A percentile compares a stretch with the other conserved stretches of the same genome.
Conservation (phyloP, 148 eudicot species). For the Chenopodium formosanum region DNA sequence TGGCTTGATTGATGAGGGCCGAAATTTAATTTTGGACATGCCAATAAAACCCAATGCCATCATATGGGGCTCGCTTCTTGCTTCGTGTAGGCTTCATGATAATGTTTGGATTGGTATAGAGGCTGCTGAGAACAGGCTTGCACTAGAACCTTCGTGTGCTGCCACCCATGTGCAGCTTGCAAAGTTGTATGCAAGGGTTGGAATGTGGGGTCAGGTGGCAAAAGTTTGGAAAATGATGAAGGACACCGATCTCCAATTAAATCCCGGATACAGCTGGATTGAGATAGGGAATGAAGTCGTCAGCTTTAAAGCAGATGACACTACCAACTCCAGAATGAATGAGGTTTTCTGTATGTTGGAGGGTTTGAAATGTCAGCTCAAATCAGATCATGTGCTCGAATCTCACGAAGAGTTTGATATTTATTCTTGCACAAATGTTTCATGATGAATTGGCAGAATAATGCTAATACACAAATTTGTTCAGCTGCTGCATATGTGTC, state of each 20-base stretch:
- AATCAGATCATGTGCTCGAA: constrained; percentile 9
- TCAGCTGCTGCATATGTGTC: constrained; percentile 1
- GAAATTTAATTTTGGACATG: constrained; percentile 36
- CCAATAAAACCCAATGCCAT: constrained; percentile 42
- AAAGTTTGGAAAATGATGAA: constrained; percentile 42
- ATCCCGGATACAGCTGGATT: constrained; percentile 50
- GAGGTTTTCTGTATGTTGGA: constrained; percentile 34
- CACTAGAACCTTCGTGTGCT: constrained; percentile 44
- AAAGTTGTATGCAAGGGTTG: constrained; percentile 47
- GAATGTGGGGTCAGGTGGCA: constrained; percentile 47
- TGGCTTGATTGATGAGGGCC: constrained; percentile 37
- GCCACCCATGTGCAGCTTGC: constrained; percentile 49
- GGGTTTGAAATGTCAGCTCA: constrained; percentile 36
- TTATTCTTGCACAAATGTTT: constrained; percentile 6
- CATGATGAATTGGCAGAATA: background rate
- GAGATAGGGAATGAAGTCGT: constrained; percentile 34
- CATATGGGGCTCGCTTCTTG: constrained; percentile 46
- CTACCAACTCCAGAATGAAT: constrained; percentile 24
- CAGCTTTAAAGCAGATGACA: constrained; percentile 37
- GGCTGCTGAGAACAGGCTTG: constrained; percentile 50
- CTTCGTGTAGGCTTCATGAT: constrained; percentile 46
- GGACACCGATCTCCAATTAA: constrained; percentile 32
- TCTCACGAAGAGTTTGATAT: constrained; percentile 13
- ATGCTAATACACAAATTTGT: background rate
- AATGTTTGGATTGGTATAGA: constrained; percentile 48